Evolutionary conservation across 768 basidiomycete genomes (phyloP).

Genomic region (Hysterangium stoloniferum): DNA sequence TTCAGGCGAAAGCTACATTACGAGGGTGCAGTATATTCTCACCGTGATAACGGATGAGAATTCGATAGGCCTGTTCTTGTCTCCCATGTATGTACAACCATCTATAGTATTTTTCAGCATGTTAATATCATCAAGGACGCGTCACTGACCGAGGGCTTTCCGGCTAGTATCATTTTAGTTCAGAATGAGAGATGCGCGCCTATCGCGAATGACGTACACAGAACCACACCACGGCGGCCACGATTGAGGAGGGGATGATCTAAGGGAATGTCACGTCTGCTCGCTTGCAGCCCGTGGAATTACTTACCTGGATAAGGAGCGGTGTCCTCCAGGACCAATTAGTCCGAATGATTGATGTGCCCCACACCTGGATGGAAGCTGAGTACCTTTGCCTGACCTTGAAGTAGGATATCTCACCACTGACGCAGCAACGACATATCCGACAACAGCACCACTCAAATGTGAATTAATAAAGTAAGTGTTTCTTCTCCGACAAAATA

Average conservation of each 20-base stretch:
- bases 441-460: too few relatives aligned
- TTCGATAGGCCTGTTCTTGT: slow-evolving; percentile 21
- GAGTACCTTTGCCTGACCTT: too few relatives aligned
- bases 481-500: background rate
- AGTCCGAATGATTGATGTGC: slow-evolving; percentile 13
- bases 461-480: too few relatives aligned
- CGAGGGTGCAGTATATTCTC: background rate
- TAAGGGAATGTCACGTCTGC: too few relatives aligned
- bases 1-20: background rate
- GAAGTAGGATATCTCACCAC: too few relatives aligned
- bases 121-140: background rate
- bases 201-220: slow-evolving; percentile 16
- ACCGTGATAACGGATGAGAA: slow-evolving; percentile 24
- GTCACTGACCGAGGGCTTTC: background rate
- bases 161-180: too few relatives aligned
- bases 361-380: slow-evolving; percentile 4
- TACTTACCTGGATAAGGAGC: slow-evolving; percentile 17
- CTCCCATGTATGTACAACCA: slow-evolving; percentile 15
- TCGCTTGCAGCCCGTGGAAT: too few relatives aligned
- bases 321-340: slow-evolving; percentile 21
- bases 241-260: slow-evolving; percentile 16
- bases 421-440: too few relatives aligned
- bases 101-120: background rate
- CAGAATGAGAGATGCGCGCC: too few relatives aligned
- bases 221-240: slow-evolving; percentile 19